Base-by-base conservation (phyloP, 2,329 filamentous ascomycete species). In the Cercospora sp. region DNA sequence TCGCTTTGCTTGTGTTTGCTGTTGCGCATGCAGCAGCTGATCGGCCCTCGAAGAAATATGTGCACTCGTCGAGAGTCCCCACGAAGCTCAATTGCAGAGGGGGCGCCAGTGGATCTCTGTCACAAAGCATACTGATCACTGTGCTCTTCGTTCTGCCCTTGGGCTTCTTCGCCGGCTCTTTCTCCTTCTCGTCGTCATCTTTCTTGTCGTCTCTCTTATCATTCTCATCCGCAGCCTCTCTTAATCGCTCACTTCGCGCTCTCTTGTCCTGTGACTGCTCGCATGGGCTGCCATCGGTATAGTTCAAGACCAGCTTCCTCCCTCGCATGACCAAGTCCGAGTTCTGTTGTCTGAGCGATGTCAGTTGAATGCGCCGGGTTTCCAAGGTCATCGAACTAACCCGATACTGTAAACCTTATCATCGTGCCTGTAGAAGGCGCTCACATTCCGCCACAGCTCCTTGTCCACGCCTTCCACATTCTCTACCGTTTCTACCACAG, bases 11-110 rank as follows among this genome's bases (percentile, higher is more conserved):
- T 9, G 82, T 82, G 66, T 87, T 86, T 28, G 88, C 84, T 83
- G 83, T 94, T 81, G 81, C 92, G 85, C 95, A 99, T 10, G 94
- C 94, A 73, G 93, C 91, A 57, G 88, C 86, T 26, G 92, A 95
- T 72, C 94, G 91, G 61, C 94, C 90, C 79, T 98, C 94, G 82
- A 99, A 99, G 81, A 97, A 91, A 81, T 98, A 99, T 32, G 92
- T 89, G 84, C 95, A 99, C 69, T 96, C 90, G 77, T 98, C 94
- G 49, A 92, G 90, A 69, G 76, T 79, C 68, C 91, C 92, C 68
- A 98, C 90, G 78, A 97, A 99, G 21, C 92, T 93, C 43, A 95
- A 85, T 4, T 87, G 86, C 3, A 93, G 90, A 49, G 87, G 85
- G 4, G 87, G 87, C 32, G 85, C 86, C 1, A 90, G 83, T 1